phyloP scores from a whole-genome alignment of 805 yeast species.

The Yamadazyma takamatsuzukensis region DNA sequence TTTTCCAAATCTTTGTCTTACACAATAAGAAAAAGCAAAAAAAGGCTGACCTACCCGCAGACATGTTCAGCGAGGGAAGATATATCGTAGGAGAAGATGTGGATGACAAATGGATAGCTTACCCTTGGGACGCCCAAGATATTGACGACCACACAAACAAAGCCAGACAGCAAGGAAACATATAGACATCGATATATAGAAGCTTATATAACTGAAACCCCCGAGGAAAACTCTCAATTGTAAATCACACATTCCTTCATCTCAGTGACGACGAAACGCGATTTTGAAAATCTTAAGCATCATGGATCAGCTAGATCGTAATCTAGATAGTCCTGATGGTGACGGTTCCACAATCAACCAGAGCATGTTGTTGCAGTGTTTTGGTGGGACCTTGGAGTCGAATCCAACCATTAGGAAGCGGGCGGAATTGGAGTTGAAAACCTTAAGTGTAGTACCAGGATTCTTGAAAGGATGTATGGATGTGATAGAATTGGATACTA shows the following conservation, averaged over 20 bases:
- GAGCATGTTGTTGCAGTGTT: conserved; percentile 2
- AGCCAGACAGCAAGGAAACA: conserved; percentile 66
- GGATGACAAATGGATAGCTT: conserved; percentile 80
- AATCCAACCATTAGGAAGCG: background rate
- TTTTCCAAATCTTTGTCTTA: conserved; percentile 72
- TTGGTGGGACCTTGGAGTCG: conserved; percentile 2
- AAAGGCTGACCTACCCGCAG: conserved; percentile 66
- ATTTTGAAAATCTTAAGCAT: background rate
- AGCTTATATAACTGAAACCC: background rate
- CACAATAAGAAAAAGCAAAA: conserved; percentile 83
- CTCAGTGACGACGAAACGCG: background rate
- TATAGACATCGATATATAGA: conserved; percentile 6
- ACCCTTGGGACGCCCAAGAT: conserved; percentile 87
- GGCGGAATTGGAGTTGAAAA: conserved; percentile 1
- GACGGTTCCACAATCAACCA: no score
- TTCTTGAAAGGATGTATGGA: conserved; percentile 8
- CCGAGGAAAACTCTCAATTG: background rate
- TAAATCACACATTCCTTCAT: no score
- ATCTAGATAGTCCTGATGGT: no score
- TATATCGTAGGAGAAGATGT: conserved; percentile 74
- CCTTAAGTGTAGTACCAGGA: conserved; percentile 5
- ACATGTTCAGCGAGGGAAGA: conserved; percentile 58
- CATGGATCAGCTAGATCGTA: no score
- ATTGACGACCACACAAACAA: conserved; percentile 70
- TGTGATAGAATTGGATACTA: conserved; percentile 38